Percentiles rank a stretch among this genome's conserved stretches.
These are phyloP conservation scores for Suillus subalutaceus DNA, from an alignment of 768 basidiomycete species.

Conservation along the genomic window DNA sequence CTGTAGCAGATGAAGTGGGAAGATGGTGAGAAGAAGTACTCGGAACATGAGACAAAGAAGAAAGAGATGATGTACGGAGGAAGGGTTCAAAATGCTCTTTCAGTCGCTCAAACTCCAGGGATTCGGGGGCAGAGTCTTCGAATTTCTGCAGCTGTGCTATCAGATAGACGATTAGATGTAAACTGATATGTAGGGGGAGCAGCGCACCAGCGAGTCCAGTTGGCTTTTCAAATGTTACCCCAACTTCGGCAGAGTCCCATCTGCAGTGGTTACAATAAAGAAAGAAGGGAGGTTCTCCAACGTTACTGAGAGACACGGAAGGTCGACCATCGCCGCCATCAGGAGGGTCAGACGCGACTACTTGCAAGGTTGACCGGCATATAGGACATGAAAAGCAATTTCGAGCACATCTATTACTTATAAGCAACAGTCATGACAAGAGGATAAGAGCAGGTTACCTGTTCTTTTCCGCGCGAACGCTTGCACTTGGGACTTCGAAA, in stretches of 20 bases:
- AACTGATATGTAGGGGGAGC: not conserved
- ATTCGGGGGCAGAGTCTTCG: constrained; percentile 84
- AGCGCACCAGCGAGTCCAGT: constrained; percentile 88
- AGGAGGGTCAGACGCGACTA: constrained; percentile 86
- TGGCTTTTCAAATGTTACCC: constrained; percentile 94
- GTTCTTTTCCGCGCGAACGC: constrained; percentile 97
- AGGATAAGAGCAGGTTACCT: constrained; percentile 50
- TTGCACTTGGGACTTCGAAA: constrained; percentile 97
- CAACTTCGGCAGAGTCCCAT: constrained; percentile 93
- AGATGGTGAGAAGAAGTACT: constrained; percentile 63
- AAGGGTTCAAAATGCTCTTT: constrained; percentile 98
- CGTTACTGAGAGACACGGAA: constrained; percentile 53
- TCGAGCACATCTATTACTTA: constrained; percentile 78
- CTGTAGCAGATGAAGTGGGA: constrained; percentile 82
- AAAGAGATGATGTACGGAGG: constrained; percentile 79
- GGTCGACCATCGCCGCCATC: constrained; percentile 61
- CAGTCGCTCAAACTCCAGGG: constrained; percentile 88
- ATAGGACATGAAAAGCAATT: constrained; percentile 98
- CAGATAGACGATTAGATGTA: constrained; percentile 10
- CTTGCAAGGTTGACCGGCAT: constrained; percentile 86
- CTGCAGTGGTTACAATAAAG: constrained; percentile 90
- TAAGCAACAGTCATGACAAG: constrained; percentile 3
- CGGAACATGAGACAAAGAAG: constrained; percentile 62
- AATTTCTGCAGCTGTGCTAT: constrained; percentile 91
- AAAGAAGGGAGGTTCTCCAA: constrained; percentile 89